phyloP scores from a whole-genome alignment of 305 asterid genomes.

The Petunia hybrid region DNA sequence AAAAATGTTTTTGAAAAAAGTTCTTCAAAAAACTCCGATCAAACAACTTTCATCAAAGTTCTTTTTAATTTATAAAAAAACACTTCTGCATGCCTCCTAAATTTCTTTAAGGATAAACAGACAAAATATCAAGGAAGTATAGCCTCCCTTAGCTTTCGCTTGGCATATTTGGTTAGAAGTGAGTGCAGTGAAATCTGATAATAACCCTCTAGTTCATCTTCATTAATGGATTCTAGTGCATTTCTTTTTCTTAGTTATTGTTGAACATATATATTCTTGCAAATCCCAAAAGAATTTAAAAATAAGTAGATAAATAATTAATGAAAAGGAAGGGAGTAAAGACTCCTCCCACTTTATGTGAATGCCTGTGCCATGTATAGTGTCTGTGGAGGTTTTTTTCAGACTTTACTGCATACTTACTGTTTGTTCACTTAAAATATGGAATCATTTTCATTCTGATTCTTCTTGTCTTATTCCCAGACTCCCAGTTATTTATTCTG shows the following conservation, averaged over 20 bases:
- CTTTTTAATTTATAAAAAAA: background rate
- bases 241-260: conserved; percentile 14
- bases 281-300: background rate
- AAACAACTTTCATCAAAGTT: background rate
- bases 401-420: background rate
- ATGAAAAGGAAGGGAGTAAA: background rate
- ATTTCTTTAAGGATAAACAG: background rate
- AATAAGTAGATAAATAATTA: conserved; percentile 15
- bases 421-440: background rate
- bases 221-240: background rate
- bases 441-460: conserved; percentile 13
- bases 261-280: conserved; percentile 6
- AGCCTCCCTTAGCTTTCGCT: background rate
- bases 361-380: conserved; percentile 6
- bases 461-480: conserved; percentile 4
- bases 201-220: background rate
- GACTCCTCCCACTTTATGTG: background rate
- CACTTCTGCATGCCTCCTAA: background rate
- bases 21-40: background rate
- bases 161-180: background rate
- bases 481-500: background rate
- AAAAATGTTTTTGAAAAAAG: background rate
- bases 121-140: conserved; percentile 11
- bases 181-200: background rate
- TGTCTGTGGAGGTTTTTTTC: conserved; percentile 1